Percentiles rank a stretch among this genome's conserved stretches.
phyloP scores from a whole-genome alignment of 2,329 filamentous ascomycete species.

The Teratosphaeriaceae sp. region DNA sequence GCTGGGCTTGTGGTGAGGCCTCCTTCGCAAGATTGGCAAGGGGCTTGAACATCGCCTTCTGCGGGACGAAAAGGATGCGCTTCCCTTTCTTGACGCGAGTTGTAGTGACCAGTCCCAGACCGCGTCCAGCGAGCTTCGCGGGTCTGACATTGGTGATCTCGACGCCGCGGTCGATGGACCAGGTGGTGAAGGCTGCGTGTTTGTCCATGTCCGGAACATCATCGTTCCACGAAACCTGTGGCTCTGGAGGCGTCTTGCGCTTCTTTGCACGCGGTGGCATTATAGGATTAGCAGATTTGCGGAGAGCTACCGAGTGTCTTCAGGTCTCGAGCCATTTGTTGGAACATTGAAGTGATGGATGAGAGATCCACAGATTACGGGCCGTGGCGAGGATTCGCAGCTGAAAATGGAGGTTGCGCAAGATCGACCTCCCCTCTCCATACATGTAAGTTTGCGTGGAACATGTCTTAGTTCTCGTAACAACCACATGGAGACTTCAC shows the following conservation, averaged over 20 bases:
- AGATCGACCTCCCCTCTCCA: no score
- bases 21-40: slow-evolving; percentile 46
- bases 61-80: slow-evolving; percentile 59
- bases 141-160: slow-evolving; percentile 61
- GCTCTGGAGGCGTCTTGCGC: slow-evolving; percentile 4
- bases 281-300: neutral
- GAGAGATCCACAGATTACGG: no score
- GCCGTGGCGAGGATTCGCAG: no score
- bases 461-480: no score
- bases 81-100: slow-evolving; percentile 56
- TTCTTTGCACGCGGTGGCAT: slow-evolving; percentile 5
- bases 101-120: slow-evolving; percentile 71
- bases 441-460: no score
- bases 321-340: no score
- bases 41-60: slow-evolving; percentile 57
- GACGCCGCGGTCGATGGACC: slow-evolving; percentile 61
- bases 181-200: slow-evolving; percentile 55
- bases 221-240: neutral
- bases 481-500: slow-evolving; percentile 45
- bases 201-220: slow-evolving; percentile 19
- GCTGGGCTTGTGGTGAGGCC: slow-evolving; percentile 53
- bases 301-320: no score
- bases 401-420: no score
- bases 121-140: slow-evolving; percentile 61
- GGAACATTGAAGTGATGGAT: no score